A percentile compares a stretch with the other conserved stretches of the same genome.
Conservation (phyloP, 2,329 filamentous ascomycete species). For the Ophiostoma quercus region DNA sequence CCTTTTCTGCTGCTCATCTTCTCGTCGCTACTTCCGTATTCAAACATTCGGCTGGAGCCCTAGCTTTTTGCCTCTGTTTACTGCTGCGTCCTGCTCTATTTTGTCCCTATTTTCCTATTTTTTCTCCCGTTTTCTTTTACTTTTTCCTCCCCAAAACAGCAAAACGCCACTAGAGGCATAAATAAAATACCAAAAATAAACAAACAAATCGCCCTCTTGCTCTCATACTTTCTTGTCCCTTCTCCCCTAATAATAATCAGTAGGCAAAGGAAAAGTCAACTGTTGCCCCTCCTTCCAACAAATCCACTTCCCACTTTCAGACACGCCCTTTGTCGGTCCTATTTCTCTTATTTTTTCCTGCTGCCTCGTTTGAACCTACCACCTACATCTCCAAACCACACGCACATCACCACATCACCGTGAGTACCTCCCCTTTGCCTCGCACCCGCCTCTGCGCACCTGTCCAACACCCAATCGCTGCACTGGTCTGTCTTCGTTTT, state of each 20-base stretch:
- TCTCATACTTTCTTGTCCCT: neutral
- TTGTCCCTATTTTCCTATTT: constrained; percentile 4
- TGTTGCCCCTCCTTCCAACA: constrained; percentile 26
- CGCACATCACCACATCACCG: constrained; percentile 13
- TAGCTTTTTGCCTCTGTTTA: neutral
- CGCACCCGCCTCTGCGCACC: neutral
- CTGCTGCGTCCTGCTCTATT: no score
- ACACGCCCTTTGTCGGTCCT: constrained; percentile 14
- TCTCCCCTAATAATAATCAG: neutral
- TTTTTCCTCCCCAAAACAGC: constrained; percentile 8
- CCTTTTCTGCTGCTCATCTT: constrained; percentile 15
- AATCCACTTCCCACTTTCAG: constrained; percentile 26
- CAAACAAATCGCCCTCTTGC: constrained; percentile 21
- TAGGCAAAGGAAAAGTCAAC: constrained; percentile 24
- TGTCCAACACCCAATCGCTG: neutral
- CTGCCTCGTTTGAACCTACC: constrained; percentile 19
- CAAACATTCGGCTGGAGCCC: constrained; percentile 19
- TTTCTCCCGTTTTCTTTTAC: neutral
- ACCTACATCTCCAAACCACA: constrained; percentile 21
- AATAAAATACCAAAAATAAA: constrained; percentile 24
- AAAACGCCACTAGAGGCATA: constrained; percentile 24
- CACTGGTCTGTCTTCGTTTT: neutral
- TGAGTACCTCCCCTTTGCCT: constrained; percentile 15
- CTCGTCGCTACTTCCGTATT: constrained; percentile 19
- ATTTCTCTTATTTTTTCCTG: constrained; percentile 8